Evolutionary conservation across 768 basidiomycete species (phyloP), one percentile per base, ranked within the genome.

Genomic region (Amylocystis lapponica): DNA sequence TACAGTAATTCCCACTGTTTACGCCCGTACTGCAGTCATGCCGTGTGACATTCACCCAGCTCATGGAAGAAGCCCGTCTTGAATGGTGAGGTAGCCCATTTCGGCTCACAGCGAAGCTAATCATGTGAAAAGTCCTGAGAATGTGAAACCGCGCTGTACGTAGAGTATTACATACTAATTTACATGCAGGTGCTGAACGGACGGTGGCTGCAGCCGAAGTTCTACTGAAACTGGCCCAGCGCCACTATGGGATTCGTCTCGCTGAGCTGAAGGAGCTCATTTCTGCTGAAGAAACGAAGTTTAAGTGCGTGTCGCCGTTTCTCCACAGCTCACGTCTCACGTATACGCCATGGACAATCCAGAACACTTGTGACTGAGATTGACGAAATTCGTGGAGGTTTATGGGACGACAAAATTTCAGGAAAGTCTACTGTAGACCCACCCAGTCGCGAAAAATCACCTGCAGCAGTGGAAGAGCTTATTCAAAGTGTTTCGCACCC

Each of bases 351-450:
- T 6, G 8, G n/a, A 19, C 22, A 27, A 17, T 21, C 6, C 47
- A 90, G 89, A 62, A 64, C 62, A 26, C 68, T 92, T 12, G 70
- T 81, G 16, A 64, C 72, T 3, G 91, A 94, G 62, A 87, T 93
- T 34, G 78, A 86, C 38, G 78, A 79, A 2, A 85, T 92, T 47
- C 79, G 81, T 21, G 66, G 72, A 11, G 87, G 88, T 1, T 61
- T 64, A 40, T 79, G 80, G 76, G 83, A 86, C 53, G 67, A 70
- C 37, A 65, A 64, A 51, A 74, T 83, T 14, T 62, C 53, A 47
- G 55, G n/a, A n/a, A n/a, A n/a, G n/a, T n/a, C n/a, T n/a, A n/a
- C n/a, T n/a, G n/a, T n/a, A n/a, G n/a, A n/a, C n/a, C n/a, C n/a
- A n/a, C n/a, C n/a, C n/a, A n/a, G n/a, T n/a, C n/a, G n/a, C n/a